Conservation (phyloP, 192 early-diverging fungal genomes). For the Backusella westeae region DNA sequence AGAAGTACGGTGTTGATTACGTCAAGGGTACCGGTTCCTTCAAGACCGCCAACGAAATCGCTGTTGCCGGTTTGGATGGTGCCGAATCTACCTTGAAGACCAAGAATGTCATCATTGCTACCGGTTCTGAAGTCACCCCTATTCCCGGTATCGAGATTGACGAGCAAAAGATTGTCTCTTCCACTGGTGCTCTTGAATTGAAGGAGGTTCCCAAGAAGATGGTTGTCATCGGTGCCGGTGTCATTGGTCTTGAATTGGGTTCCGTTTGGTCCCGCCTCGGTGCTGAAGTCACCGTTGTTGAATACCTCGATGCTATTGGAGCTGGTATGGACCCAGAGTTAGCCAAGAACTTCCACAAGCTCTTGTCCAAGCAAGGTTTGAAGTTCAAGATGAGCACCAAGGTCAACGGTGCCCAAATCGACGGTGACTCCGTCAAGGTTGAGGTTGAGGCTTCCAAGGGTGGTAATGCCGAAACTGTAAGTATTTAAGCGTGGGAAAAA, state of each 20-base stretch:
- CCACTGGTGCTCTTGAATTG: constrained; percentile 96
- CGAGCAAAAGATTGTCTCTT: constrained; percentile 94
- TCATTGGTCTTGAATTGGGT: constrained; percentile 98
- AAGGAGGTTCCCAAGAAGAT: constrained; percentile 96
- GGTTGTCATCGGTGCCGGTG: constrained; percentile 98
- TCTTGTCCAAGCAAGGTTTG: constrained; percentile 92
- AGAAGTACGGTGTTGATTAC: constrained; percentile 98
- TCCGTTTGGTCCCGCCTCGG: constrained; percentile 98
- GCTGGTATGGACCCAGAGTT: constrained; percentile 96
- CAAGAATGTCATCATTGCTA: constrained; percentile 98
- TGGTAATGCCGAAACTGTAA: constrained; percentile 75
- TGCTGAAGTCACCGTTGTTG: constrained; percentile 92
- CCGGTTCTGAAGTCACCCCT: constrained; percentile 90
- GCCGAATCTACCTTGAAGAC: constrained; percentile 68
- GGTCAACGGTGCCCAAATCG: constrained; percentile 83
- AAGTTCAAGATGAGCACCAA: constrained; percentile 99
- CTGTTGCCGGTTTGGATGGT: constrained; percentile 81
- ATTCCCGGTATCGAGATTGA: constrained; percentile 94
- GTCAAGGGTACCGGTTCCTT: constrained; percentile 90
- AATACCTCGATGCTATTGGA: constrained; percentile 90
- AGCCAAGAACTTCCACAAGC: constrained; percentile 91
- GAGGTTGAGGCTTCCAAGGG: constrained; percentile 88
- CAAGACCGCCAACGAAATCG: constrained; percentile 73
- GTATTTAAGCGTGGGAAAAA: constrained; percentile 24
- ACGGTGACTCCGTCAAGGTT: constrained; percentile 85